Base-by-base conservation (phyloP, 495 filamentous ascomycete species). In the Aspergillus cristatus region DNA sequence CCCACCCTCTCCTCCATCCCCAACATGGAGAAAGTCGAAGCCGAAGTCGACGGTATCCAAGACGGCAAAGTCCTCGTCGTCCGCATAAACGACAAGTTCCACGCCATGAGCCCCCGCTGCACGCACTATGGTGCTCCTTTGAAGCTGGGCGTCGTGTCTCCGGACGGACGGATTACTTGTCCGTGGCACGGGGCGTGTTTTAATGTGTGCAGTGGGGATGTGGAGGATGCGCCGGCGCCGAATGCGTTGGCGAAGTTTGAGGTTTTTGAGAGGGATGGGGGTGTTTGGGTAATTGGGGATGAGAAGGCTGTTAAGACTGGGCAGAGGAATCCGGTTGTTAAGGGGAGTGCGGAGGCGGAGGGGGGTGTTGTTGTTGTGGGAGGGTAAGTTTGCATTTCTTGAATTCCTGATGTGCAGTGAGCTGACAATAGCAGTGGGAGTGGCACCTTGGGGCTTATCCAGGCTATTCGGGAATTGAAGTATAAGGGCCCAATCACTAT, bases 101-200 rank as follows among this genome's bases (percentile, higher is more conserved):
- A 87, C 53, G 91, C 89, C 14, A 51, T 89, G 40, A 86, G 82
- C 24, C 65, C 85, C n/a, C 85, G 79, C 34, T 98, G 91, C 62
- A 94, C 93, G 6, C 91, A 96, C 72, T 95, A 90, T 55, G 88
- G 84, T 3, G 91, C 90, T 3, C 93, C 91, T 6, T 64, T 97
- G 47, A 78, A 81, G 45, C 76, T 80, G 33, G 91, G 91, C 25
- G 77, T 97, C 10, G 60, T 97, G 32, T 81, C 84, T 3, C 76
- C 76, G 3, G 80, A 88, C 47, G 91, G 91, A 1, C 65, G 86
- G 32, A 61, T 98, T 22, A 93, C 84, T 12, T 98, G 91, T 57
- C 84, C 89, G 1, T 97, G 93, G 91, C 88, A 95, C 58, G 88
- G 88, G 87, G 91, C 91, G 28, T 98, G 91, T 68, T 98, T 95